Conservation (phyloP, 495 filamentous ascomycete species). For the Talaromyces ruber region DNA sequence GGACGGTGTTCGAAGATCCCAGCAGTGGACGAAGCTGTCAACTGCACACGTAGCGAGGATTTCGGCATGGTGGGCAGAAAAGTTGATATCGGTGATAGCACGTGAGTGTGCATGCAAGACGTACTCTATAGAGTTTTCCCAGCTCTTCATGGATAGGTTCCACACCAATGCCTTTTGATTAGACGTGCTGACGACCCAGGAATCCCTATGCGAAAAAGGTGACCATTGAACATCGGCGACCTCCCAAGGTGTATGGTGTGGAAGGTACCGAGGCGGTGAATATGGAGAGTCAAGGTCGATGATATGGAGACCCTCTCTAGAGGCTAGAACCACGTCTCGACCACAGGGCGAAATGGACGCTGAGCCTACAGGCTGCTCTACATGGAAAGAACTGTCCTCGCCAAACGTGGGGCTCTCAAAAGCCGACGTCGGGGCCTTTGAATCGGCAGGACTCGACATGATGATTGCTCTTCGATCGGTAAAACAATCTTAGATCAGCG, state of each 20-base stretch:
- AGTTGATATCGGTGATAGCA: slow-evolving; percentile 96
- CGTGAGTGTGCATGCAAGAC: slow-evolving; percentile 83
- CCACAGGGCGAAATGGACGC: slow-evolving; percentile 90
- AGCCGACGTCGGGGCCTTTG: slow-evolving; percentile 49
- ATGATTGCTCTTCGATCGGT: background rate
- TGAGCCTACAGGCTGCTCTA: slow-evolving; percentile 67
- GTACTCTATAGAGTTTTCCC: slow-evolving; percentile 73
- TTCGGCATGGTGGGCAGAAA: slow-evolving; percentile 86
- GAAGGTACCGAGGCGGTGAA: slow-evolving; percentile 77
- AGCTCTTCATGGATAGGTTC: slow-evolving; percentile 73
- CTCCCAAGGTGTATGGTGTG: slow-evolving; percentile 84
- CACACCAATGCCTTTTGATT: slow-evolving; percentile 94
- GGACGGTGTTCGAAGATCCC: slow-evolving; percentile 76
- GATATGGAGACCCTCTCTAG: slow-evolving; percentile 77
- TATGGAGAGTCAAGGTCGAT: slow-evolving; percentile 91
- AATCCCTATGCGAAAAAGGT: slow-evolving; percentile 79
- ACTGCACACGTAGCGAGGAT: slow-evolving; percentile 84
- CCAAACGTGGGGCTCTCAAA: slow-evolving; percentile 85
- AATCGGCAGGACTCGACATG: slow-evolving; percentile 33
- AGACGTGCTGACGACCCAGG: slow-evolving; percentile 89
- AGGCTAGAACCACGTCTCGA: slow-evolving; percentile 85
- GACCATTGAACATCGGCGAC: slow-evolving; percentile 99
- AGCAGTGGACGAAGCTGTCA: slow-evolving; percentile 88
- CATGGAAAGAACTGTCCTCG: slow-evolving; percentile 72
- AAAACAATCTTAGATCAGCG: background rate